phyloP scores from a whole-genome alignment of 148 eudicot species.

The Fagopyrum esculentum region DNA sequence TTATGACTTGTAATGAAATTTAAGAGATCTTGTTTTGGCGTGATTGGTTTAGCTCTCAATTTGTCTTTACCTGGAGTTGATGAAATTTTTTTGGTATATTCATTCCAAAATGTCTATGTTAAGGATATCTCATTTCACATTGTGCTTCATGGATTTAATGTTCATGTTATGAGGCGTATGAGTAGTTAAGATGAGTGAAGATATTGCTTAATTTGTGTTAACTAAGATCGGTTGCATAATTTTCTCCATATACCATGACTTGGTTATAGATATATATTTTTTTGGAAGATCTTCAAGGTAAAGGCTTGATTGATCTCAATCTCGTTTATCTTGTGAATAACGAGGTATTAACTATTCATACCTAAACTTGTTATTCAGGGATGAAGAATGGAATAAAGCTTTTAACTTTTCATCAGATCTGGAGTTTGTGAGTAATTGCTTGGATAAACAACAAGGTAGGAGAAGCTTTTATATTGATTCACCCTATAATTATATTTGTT shows the following conservation, averaged over 20 bases:
- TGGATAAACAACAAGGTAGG: slow-evolving; percentile 53
- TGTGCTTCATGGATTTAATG: background rate
- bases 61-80: background rate
- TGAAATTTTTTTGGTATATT: background rate
- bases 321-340: background rate
- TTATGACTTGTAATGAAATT: too few relatives aligned
- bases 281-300: background rate
- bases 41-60: background rate
- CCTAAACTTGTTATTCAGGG: slow-evolving; percentile 25
- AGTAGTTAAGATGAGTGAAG: background rate
- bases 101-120: background rate
- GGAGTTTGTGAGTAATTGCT: slow-evolving; percentile 50
- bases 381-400: slow-evolving; percentile 64
- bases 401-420: slow-evolving; percentile 57
- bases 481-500: background rate
- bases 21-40: too few relatives aligned
- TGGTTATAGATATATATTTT: background rate
- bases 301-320: background rate
- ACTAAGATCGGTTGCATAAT: background rate
- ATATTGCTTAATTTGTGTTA: background rate
- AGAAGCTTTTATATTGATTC: background rate
- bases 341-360: background rate
- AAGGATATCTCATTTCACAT: background rate
- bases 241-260: background rate
- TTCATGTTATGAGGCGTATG: background rate